Base-by-base conservation (phyloP, 78 protist species). In the Bigelowiella natans region DNA sequence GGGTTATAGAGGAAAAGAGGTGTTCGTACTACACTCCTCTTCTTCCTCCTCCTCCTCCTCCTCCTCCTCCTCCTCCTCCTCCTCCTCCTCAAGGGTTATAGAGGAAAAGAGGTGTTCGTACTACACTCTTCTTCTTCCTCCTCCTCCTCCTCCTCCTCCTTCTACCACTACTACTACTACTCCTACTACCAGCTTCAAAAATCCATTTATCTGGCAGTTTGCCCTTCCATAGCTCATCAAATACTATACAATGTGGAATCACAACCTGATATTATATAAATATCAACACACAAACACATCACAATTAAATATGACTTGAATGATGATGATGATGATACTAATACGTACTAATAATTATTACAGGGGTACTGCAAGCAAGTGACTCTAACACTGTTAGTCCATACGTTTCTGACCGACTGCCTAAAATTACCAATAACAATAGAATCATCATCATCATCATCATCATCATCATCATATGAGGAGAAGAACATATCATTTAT, bases 381-480 rank as follows among this genome's bases (percentile, higher is more conserved):
- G 90, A 64, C 73, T 88, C 90, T 31, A 88, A 37, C 36, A 40
- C 83, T 2, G 90, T 88, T 64, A 88, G 90, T n/a, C 90, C 90
- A 38, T 88, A 51, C 73, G 73, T 51, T 51, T 51, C 73, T 7
- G 73, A 51, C 34, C 73, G 73, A 51, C 73, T 51, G n/a, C n/a
- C n/a, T n/a, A 26, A 29, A 26, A 63, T 29, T 29, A 63, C 82
- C 31, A 18, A 63, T 29, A 26, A n/a, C n/a, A n/a, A n/a, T n/a
- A n/a, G n/a, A n/a, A n/a, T n/a, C n/a, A n/a, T n/a, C n/a, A n/a
- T n/a, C n/a, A n/a, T n/a, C n/a, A n/a, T n/a, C n/a, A n/a, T n/a
- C n/a, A n/a, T n/a, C n/a, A n/a, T n/a, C n/a, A n/a, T n/a, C n/a
- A n/a, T n/a, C n/a, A n/a, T n/a, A n/a, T n/a, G n/a, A n/a, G n/a